Evolutionary conservation across 208 protist genomes (phyloP), one percentile per base, ranked within the genome.

Genomic region (Trypanosoma boissoni): DNA sequence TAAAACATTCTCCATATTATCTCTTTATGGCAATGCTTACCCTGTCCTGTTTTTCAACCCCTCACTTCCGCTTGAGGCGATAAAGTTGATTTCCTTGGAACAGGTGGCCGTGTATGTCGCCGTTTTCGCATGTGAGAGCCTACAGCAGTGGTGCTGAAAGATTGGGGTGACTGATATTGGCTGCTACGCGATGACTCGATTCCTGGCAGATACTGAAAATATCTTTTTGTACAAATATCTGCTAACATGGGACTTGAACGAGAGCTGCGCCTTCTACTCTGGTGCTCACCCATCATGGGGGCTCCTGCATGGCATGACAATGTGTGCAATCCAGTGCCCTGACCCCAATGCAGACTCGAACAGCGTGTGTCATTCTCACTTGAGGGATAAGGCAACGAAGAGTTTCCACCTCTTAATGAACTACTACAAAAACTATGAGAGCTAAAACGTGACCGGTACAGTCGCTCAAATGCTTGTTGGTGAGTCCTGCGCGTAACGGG

Each of bases 381-480:
- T 12, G 34, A 12, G 34, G 6, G 12, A 16, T 44, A n/a, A n/a
- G 28, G 16, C 26, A 2, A n/a, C 7, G 18, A 44, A 4, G 8
- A 6, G 0, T 0, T 12, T 12, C 34, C 34, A 16, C 34, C 34
- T 39, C n/a, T 34, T 16, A 12, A 29, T 51, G 14, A 29, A 14
- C 24, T 44, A 20, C 21, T 18, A 14, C 28, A 44, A 10, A 18
- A 18, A 32, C 1, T 18, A 12, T 36, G 1, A 20, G 18, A 23
- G 16, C 21, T 23, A 58, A 67, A 43, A 14, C 61, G 20, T 45
- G 26, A 44, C 44, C 31, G 43, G 26, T 58, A 58, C 18, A 67
- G 61, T 29, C 50, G 21, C 32, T 67, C 61, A 67, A 67, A 67
- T 18, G 51, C 51, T 20, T 67, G 26, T 39, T 67, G 49, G 10